These are phyloP conservation scores for Parmelia sp. DNA, from an alignment of 495 filamentous ascomycete species.

Conservation along the genomic window DNA sequence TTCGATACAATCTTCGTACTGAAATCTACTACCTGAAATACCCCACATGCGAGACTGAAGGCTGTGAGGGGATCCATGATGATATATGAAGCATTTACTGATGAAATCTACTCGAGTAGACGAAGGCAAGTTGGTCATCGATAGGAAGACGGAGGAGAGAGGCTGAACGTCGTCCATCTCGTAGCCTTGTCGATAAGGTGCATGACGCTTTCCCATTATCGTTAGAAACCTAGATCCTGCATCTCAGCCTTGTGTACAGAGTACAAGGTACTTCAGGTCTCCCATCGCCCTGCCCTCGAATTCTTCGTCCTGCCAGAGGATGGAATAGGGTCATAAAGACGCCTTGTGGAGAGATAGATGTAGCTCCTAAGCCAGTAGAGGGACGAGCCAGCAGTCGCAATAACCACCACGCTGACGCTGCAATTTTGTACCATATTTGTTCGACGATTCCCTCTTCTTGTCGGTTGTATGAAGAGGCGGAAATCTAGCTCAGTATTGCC, in stretches of 20 bases:
- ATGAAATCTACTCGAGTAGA: background rate
- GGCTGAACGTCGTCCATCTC: background rate
- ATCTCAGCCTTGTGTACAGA: background rate
- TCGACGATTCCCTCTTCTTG: background rate
- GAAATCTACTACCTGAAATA: background rate
- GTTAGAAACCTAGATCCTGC: background rate
- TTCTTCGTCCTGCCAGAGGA: too few species aligned
- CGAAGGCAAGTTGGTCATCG: background rate
- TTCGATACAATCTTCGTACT: background rate
- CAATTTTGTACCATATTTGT: background rate
- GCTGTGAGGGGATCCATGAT: background rate
- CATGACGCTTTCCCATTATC: background rate
- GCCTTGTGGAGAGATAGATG: background rate
- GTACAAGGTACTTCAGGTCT: too few species aligned
- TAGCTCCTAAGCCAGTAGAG: background rate
- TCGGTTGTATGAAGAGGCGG: background rate
- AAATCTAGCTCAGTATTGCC: background rate
- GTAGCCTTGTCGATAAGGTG: background rate
- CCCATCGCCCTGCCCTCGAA: too few species aligned
- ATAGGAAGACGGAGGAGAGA: background rate
- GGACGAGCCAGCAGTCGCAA: background rate
- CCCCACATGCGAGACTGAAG: background rate
- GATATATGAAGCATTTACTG: background rate
- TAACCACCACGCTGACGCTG: background rate
- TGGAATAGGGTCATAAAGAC: background rate